Conservation (phyloP, 73 alveolate genomes). For the Paramecium tetraurelia region DNA sequence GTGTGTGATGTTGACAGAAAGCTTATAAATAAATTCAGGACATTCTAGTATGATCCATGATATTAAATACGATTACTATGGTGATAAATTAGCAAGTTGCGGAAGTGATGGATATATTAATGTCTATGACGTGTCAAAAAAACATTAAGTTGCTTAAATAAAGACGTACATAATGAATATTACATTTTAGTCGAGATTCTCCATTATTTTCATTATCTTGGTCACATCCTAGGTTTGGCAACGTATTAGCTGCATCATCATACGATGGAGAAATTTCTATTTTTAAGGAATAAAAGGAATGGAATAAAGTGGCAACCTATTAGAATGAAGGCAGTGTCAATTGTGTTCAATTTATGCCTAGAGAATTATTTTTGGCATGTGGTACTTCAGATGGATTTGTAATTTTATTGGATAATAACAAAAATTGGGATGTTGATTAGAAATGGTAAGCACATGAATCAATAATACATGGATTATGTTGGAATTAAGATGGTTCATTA, state of each 20-base stretch:
- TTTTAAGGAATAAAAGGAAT: neutral
- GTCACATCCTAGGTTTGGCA: slow-evolving; percentile 82
- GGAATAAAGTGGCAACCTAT: slow-evolving; percentile 7
- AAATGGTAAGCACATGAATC: slow-evolving; percentile 36
- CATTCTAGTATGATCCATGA: slow-evolving; percentile 64
- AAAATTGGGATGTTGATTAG: neutral
- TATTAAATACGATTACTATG: slow-evolving; percentile 70
- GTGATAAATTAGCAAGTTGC: slow-evolving; percentile 70
- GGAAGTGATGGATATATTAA: slow-evolving; percentile 64
- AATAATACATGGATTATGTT: neutral
- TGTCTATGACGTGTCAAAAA: slow-evolving; percentile 57
- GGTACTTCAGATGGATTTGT: slow-evolving; percentile 48
- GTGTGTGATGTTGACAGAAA: neutral
- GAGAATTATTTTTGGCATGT: slow-evolving; percentile 21
- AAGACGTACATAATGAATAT: neutral
- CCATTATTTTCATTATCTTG: slow-evolving; percentile 72
- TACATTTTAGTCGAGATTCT: neutral
- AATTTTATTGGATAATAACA: slow-evolving; percentile 2
- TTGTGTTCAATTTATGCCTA: neutral
- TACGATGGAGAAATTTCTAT: slow-evolving; percentile 66
- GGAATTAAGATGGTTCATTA: slow-evolving; percentile 39
- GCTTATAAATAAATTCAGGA: neutral
- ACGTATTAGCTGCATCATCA: slow-evolving; percentile 68
- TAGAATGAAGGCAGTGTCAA: neutral
- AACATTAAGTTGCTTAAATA: neutral